phyloP scores from a whole-genome alignment of 1,284 basidiomycete species.

The Ustanciosporium gigantosporum region DNA sequence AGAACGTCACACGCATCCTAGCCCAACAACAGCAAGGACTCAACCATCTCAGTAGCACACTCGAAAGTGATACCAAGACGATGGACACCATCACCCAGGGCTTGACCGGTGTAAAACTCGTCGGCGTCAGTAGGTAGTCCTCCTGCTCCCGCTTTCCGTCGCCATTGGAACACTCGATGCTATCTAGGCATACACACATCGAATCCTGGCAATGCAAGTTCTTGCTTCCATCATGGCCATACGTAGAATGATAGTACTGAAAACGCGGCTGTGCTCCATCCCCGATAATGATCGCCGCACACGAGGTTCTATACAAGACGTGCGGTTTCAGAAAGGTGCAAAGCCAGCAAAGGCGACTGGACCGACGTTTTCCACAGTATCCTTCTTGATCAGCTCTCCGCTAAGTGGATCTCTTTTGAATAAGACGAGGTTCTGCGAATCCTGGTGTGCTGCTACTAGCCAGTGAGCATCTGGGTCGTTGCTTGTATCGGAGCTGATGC shows the following conservation, averaged over 20 bases:
- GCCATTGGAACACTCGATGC: no score
- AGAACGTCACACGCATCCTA: constrained; percentile 52
- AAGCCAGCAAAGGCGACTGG: constrained; percentile 41
- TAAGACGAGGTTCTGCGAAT: constrained; percentile 32
- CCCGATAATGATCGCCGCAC: no score
- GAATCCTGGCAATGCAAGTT: no score
- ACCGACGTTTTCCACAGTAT: constrained; percentile 6
- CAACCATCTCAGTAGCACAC: constrained; percentile 50
- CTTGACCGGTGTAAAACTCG: constrained; percentile 46
- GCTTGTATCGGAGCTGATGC: constrained; percentile 13
- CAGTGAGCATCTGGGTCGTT: constrained; percentile 18
- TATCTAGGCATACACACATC: no score
- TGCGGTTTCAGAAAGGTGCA: constrained; percentile 21
- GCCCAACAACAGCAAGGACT: constrained; percentile 54
- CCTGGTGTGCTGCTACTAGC: constrained; percentile 42
- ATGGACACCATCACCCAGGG: constrained; percentile 53
- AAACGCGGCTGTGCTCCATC: no score
- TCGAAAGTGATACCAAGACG: constrained; percentile 46
- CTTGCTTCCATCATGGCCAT: no score
- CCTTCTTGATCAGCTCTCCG: constrained; percentile 17
- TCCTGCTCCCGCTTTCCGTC: no score
- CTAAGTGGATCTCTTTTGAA: constrained; percentile 17
- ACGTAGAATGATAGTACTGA: no score
- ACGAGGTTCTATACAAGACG: no score
- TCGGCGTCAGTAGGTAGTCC: constrained; percentile 29